These are phyloP conservation scores for Trichodelitschia bisporula DNA, from an alignment of 495 filamentous ascomycete species.

Conservation along the genomic window DNA sequence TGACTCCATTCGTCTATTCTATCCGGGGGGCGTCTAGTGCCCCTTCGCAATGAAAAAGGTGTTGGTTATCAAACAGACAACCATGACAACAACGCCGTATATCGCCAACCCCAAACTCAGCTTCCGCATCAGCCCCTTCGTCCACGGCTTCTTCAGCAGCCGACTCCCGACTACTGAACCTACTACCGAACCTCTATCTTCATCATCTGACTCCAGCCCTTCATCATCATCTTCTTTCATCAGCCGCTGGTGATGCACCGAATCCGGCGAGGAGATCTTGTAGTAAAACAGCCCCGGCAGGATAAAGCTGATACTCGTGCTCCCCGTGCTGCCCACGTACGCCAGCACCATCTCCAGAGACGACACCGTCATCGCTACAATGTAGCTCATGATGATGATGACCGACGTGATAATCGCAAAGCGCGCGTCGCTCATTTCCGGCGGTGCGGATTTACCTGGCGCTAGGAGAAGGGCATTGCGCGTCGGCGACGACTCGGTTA, in stretches of 20 bases:
- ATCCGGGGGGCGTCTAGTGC: too few species aligned
- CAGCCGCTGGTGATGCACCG: conserved; percentile 55
- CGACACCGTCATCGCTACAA: conserved; percentile 71
- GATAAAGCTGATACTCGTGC: conserved; percentile 88
- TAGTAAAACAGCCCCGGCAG: conserved; percentile 93
- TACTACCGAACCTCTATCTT: conserved; percentile 15
- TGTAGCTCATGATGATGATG: conserved; percentile 63
- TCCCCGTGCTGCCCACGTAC: conserved; percentile 86
- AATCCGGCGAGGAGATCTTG: conserved; percentile 78
- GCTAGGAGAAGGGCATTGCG: conserved; percentile 5
- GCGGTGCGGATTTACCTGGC: conserved; percentile 2
- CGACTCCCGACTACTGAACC: conserved; percentile 7
- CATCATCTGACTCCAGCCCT: too few species aligned
- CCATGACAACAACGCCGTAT: conserved; percentile 76
- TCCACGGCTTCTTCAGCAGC: conserved; percentile 21
- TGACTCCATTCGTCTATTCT: too few species aligned
- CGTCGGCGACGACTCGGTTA: conserved; percentile 5
- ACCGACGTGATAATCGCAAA: conserved; percentile 75
- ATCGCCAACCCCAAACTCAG: conserved; percentile 50
- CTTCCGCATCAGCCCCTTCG: conserved; percentile 36
- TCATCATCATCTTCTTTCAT: conserved; percentile 73
- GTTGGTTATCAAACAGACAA: conserved; percentile 66
- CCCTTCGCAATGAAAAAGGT: conserved; percentile 43
- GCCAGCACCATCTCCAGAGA: conserved; percentile 77
- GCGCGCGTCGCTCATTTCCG: conserved; percentile 31